phyloP scores from a whole-genome alignment of 495 filamentous ascomycete species.

The Staphylotrichum longicolle region DNA sequence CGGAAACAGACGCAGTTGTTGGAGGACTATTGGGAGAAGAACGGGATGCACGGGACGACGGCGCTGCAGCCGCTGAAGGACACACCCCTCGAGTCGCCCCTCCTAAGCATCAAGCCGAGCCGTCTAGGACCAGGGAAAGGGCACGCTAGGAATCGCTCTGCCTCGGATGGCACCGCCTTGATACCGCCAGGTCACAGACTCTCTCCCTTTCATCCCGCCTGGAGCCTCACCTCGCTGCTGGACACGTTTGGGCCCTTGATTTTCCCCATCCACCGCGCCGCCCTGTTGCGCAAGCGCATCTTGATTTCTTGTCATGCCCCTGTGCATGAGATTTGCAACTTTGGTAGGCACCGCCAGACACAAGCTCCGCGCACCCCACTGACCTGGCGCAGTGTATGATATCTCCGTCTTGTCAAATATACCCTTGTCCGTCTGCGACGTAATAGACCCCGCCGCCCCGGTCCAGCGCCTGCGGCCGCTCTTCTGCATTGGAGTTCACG shows the following conservation, averaged over 20 bases:
- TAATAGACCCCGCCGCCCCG: slow-evolving; percentile 60
- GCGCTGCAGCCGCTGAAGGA: slow-evolving; percentile 50
- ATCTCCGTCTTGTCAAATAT: slow-evolving; percentile 87
- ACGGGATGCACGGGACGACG: slow-evolving; percentile 53
- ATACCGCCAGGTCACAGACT: slow-evolving; percentile 67
- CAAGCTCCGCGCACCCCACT: background rate
- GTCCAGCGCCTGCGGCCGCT: slow-evolving; percentile 73
- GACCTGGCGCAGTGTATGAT: slow-evolving; percentile 69
- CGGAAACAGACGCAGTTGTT: slow-evolving; percentile 57
- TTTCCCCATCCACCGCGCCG: slow-evolving; percentile 87
- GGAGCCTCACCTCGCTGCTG: slow-evolving; percentile 71
- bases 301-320: slow-evolving; percentile 81
- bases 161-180: slow-evolving; percentile 60
- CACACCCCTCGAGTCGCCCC: slow-evolving; percentile 54
- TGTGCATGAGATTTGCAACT: slow-evolving; percentile 81
- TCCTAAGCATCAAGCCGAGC: slow-evolving; percentile 35
- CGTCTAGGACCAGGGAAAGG: slow-evolving; percentile 38
- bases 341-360: slow-evolving; percentile 55
- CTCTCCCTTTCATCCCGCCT: slow-evolving; percentile 78
- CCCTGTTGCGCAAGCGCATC: slow-evolving; percentile 81
- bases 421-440: slow-evolving; percentile 58
- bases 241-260: slow-evolving; percentile 85
- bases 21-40: slow-evolving; percentile 75
- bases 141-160: slow-evolving; percentile 54
- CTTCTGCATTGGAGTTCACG: slow-evolving; percentile 88